Evolutionary conservation across 192 early-diverging fungal genomes (phyloP).

Genomic region (Coemansia brasiliensis): DNA sequence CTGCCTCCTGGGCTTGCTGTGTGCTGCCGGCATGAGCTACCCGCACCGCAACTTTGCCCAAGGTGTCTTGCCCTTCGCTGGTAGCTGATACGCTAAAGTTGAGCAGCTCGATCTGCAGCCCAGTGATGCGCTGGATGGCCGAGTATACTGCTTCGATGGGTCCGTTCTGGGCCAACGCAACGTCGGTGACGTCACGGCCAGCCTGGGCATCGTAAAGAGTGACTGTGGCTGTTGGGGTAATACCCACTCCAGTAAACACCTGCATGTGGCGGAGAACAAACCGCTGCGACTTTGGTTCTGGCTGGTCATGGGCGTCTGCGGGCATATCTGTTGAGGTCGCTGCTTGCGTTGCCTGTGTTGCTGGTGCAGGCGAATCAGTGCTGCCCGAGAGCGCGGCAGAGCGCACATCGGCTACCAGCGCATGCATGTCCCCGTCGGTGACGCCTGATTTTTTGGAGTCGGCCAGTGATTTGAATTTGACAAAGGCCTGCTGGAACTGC

Average conservation of each 20-base stretch:
- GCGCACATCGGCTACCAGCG: slow-evolving; percentile 79
- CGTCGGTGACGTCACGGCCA: slow-evolving; percentile 62
- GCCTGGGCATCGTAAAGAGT: slow-evolving; percentile 63
- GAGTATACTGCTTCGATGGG: slow-evolving; percentile 88
- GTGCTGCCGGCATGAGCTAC: slow-evolving; percentile 60
- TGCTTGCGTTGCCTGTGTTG: not conserved
- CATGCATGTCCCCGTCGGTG: slow-evolving; percentile 85
- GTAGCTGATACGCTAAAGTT: slow-evolving; percentile 86
- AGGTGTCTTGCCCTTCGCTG: slow-evolving; percentile 82
- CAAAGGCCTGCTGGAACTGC: slow-evolving; percentile 81
- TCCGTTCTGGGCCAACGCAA: slow-evolving; percentile 76
- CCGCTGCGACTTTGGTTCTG: slow-evolving; percentile 16
- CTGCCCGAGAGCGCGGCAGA: slow-evolving; percentile 23
- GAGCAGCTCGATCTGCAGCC: slow-evolving; percentile 71
- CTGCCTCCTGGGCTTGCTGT: slow-evolving; percentile 55
- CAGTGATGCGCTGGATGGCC: slow-evolving; percentile 84
- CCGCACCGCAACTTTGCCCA: slow-evolving; percentile 82
- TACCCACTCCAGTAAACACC: slow-evolving; percentile 73
- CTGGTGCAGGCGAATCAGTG: not conserved
- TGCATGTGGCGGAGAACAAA: slow-evolving; percentile 74
- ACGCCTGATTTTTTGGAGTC: slow-evolving; percentile 85
- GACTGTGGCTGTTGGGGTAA: slow-evolving; percentile 80
- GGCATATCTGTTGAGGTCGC: not conserved
- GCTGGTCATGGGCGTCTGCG: slow-evolving; percentile 7
- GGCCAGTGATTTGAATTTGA: slow-evolving; percentile 87